Conservation (phyloP, 2,329 filamentous ascomycete genomes). For the Aspergillus spinulosporus region DNA sequence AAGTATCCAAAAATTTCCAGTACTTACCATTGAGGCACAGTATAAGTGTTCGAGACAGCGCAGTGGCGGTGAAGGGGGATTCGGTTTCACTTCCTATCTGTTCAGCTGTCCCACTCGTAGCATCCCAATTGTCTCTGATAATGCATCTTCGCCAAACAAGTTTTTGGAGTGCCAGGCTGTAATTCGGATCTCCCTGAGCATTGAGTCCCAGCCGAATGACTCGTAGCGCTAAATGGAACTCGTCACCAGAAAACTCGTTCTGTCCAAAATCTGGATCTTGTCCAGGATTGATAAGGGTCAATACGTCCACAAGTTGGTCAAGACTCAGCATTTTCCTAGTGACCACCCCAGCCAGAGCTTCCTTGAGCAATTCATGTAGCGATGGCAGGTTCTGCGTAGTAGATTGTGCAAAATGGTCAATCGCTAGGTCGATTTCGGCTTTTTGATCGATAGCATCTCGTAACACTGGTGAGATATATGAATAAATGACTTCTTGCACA, state of each 20-base stretch:
- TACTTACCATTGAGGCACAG: slow-evolving; percentile 55
- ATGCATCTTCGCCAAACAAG: slow-evolving; percentile 84
- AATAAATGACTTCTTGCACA: slow-evolving; percentile 77
- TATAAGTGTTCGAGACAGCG: slow-evolving; percentile 66
- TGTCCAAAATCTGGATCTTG: slow-evolving; percentile 49
- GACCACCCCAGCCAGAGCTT: slow-evolving; percentile 68
- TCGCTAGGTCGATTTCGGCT: slow-evolving; percentile 73
- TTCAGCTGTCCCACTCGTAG: slow-evolving; percentile 43
- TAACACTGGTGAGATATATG: slow-evolving; percentile 68
- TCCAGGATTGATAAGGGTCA: slow-evolving; percentile 72
- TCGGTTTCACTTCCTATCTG: slow-evolving; percentile 60
- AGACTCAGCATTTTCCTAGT: slow-evolving; percentile 66
- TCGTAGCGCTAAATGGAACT: slow-evolving; percentile 75
- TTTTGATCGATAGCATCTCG: slow-evolving; percentile 74
- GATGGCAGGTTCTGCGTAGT: slow-evolving; percentile 61
- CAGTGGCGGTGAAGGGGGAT: slow-evolving; percentile 65
- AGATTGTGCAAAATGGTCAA: slow-evolving; percentile 63
- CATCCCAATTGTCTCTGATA: slow-evolving; percentile 80
- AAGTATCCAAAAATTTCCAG: slow-evolving; percentile 2
- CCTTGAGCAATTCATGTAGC: slow-evolving; percentile 69
- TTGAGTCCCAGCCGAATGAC: slow-evolving; percentile 54
- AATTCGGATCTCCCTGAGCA: slow-evolving; percentile 50
- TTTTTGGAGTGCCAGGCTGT: slow-evolving; percentile 30
- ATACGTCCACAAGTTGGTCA: slow-evolving; percentile 58
- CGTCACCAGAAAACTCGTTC: slow-evolving; percentile 53